Conservation (phyloP, 192 early-diverging fungal genomes). For the Linnemannia exigua region DNA sequence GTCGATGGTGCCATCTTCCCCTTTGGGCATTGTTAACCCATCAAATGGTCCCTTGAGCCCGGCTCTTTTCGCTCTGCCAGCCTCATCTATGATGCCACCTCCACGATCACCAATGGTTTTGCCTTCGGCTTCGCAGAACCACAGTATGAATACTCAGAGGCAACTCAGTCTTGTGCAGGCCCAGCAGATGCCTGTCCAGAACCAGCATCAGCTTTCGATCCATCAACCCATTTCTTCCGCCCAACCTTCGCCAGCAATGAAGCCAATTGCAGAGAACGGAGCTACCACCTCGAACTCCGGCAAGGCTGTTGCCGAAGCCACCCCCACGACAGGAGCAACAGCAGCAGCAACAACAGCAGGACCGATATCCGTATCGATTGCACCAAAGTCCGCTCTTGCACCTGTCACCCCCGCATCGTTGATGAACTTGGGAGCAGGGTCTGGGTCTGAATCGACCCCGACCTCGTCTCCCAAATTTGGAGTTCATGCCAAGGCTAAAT, state of each 20-base stretch:
- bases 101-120: slow-evolving; percentile 48
- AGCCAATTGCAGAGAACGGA: slow-evolving; percentile 12
- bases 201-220: slow-evolving; percentile 46
- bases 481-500: slow-evolving; percentile 24
- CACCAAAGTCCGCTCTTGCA: slow-evolving; percentile 50
- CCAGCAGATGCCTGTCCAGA: slow-evolving; percentile 37
- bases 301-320: not conserved
- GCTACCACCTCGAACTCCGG: not conserved
- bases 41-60: slow-evolving; percentile 42
- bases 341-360: not conserved
- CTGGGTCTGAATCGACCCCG: slow-evolving; percentile 44
- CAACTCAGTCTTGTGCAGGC: slow-evolving; percentile 24
- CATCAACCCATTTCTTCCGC: slow-evolving; percentile 28
- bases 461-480: slow-evolving; percentile 35
- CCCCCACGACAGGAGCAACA: not conserved
- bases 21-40: slow-evolving; percentile 16
- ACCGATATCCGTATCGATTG: not conserved
- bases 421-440: slow-evolving; percentile 69
- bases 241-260: slow-evolving; percentile 28
- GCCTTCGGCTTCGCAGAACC: slow-evolving; percentile 36
- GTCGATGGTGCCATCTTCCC: slow-evolving; percentile 47
- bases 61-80: slow-evolving; percentile 49
- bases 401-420: slow-evolving; percentile 81
- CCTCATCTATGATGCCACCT: slow-evolving; percentile 56
- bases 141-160: slow-evolving; percentile 25